Evolutionary conservation across 1,284 basidiomycete species (phyloP), one percentile per base, ranked within the genome.

Genomic region (Sanghuangporus weigelae): DNA sequence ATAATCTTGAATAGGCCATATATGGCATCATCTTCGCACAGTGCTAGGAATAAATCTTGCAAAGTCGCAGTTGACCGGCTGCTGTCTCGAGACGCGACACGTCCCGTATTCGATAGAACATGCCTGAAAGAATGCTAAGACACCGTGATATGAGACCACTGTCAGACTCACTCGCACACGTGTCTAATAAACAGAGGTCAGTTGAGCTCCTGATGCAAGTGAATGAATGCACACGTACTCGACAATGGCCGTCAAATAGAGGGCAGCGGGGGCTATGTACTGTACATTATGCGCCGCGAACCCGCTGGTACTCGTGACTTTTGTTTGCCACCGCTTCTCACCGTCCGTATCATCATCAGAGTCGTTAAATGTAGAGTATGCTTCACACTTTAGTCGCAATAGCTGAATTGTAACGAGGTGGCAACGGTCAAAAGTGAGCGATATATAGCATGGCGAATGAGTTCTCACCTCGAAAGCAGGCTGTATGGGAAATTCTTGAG

Each of bases 211-310:
- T 16, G 26, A 44, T 38, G 68, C 60, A 62, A 62, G 59, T 59
- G 56, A 51, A 67, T 59, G 51, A 67, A 63, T 48, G 57, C 57
- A 42, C 36, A 85, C 92, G 77, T 73, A 95, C 94, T 96, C 94
- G 49, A 96, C 78, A 67, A 96, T 90, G n/a, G 93, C 93, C 11
- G 94, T 95, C 61, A 95, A 79, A 80, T 95, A 96, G 53, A 96
- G 74, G 16, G 91, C 89, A 26, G 93, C 90, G 3, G 93, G 92
- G 12, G 89, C 85, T n/a, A 95, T 75, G n/a, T 88, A 76, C 2
- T 79, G 71, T 38, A 81, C 69, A 59, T 80, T 83, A 14, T 87
- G 87, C 19, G 83, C 78, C 53, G 76, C 68, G 6, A 76, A 70
- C 16, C 80, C 79, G 51, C 73, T 78, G 64, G 67, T 71, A 23